These are phyloP conservation scores for Pouteria glomerata DNA, from an alignment of 148 eudicot genomes.

Conservation along the genomic window DNA sequence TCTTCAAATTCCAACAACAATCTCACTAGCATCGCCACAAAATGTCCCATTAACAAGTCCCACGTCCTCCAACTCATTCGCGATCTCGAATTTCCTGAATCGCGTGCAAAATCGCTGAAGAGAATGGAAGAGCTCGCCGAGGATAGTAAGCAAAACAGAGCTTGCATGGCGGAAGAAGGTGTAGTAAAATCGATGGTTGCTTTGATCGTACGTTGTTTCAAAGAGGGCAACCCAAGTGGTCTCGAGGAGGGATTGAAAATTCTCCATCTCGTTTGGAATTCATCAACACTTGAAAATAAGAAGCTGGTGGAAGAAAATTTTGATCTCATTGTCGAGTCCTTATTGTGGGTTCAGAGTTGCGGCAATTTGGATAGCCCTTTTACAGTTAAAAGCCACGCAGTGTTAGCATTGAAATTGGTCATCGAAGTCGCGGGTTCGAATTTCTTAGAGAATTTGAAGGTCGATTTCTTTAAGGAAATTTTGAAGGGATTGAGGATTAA, in stretches of 20 bases:
- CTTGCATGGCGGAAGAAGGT: conserved; percentile 37
- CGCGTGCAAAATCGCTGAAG: conserved; percentile 17
- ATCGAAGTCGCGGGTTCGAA: conserved; percentile 25
- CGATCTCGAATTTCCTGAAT: conserved; percentile 16
- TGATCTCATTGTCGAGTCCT: conserved; percentile 27
- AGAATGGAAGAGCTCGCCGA: conserved; percentile 18
- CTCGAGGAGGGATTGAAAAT: conserved; percentile 31
- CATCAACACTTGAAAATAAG: conserved; percentile 19
- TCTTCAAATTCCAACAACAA: conserved; percentile 27
- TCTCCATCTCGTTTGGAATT: conserved; percentile 25
- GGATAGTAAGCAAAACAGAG: conserved; percentile 24
- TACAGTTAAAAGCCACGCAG: conserved; percentile 14
- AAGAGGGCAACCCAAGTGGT: conserved; percentile 9
- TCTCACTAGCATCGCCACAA: conserved; percentile 34
- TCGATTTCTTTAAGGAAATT: conserved; percentile 29
- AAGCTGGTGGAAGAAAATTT: conserved; percentile 15
- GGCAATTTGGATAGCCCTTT: neutral
- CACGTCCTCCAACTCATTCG: conserved; percentile 35
- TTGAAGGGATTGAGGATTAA: conserved; percentile 21
- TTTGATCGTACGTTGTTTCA: conserved; percentile 22
- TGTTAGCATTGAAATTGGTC: conserved; percentile 14
- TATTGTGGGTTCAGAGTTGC: conserved; percentile 34
- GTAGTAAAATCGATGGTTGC: conserved; percentile 31
- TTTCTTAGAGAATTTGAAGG: conserved; percentile 21
- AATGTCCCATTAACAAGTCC: conserved; percentile 26